A percentile compares a stretch with the other conserved stretches of the same genome.
phyloP scores from a whole-genome alignment of 2,329 filamentous ascomycete species.

The Tolypocladium ophioglossoides region DNA sequence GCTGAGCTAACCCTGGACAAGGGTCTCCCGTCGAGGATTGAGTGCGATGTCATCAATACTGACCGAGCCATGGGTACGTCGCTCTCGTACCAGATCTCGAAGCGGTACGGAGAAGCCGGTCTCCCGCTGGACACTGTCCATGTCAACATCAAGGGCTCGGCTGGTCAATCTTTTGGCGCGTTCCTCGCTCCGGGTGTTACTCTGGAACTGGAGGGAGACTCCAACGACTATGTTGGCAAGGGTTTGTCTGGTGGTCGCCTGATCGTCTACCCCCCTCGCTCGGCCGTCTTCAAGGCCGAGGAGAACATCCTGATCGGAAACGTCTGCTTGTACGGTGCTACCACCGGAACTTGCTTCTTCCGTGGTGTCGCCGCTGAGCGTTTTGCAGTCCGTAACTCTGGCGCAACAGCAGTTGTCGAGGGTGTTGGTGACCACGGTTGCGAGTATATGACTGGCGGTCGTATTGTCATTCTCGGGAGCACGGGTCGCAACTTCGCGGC shows the following conservation, averaged over 20 bases:
- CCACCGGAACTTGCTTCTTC: slow-evolving; percentile 88
- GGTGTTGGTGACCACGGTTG: slow-evolving; percentile 93
- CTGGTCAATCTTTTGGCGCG: slow-evolving; percentile 92
- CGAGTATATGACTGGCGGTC: slow-evolving; percentile 98
- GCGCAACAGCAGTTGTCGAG: slow-evolving; percentile 91
- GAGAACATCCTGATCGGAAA: slow-evolving; percentile 93
- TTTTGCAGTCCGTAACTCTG: slow-evolving; percentile 93
- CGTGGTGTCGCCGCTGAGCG: slow-evolving; percentile 92
- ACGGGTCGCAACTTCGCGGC: slow-evolving; percentile 96
- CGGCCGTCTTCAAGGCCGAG: slow-evolving; percentile 88
- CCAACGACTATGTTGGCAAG: slow-evolving; percentile 96
- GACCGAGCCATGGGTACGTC: slow-evolving; percentile 90
- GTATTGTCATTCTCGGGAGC: slow-evolving; percentile 73
- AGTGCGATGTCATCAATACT: slow-evolving; percentile 94
- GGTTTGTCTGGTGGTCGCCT: slow-evolving; percentile 86
- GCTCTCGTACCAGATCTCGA: slow-evolving; percentile 90
- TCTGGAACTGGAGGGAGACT: slow-evolving; percentile 86
- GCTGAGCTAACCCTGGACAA: slow-evolving; percentile 92
- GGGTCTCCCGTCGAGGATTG: slow-evolving; percentile 82
- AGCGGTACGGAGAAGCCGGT: slow-evolving; percentile 80
- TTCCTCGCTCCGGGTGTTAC: slow-evolving; percentile 90
- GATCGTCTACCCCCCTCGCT: slow-evolving; percentile 85
- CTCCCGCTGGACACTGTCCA: slow-evolving; percentile 90
- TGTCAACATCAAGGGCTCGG: slow-evolving; percentile 91
- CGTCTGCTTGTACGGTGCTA: slow-evolving; percentile 90